These are phyloP conservation scores for Aspergillus ruber DNA, from an alignment of 2,329 filamentous ascomycete genomes.

Conservation along the genomic window DNA sequence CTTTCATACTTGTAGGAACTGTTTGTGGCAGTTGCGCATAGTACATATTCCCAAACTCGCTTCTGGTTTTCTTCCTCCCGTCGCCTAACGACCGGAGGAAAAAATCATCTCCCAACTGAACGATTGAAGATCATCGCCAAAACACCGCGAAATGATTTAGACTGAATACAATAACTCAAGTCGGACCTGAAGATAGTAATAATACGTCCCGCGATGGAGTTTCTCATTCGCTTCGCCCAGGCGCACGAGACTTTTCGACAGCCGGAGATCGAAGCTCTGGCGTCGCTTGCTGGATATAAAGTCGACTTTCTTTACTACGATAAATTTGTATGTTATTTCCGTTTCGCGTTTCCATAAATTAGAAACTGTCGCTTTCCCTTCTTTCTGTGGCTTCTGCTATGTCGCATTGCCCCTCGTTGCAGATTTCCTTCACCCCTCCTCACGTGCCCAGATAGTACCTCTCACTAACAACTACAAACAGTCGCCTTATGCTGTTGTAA, in stretches of 20 bases:
- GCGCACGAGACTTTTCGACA: constrained; percentile 83
- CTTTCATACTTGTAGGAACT: too few species aligned
- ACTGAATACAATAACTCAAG: background rate
- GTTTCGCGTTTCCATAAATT: background rate
- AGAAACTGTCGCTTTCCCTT: constrained; percentile 2
- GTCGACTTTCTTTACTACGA: constrained; percentile 71
- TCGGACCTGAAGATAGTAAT: background rate
- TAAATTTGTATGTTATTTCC: constrained; percentile 57
- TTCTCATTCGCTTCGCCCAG: constrained; percentile 83
- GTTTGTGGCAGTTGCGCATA: too few species aligned
- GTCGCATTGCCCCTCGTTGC: background rate
- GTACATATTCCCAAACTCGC: background rate
- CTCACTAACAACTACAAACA: constrained; percentile 31
- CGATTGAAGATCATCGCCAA: too few species aligned
- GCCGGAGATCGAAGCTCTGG: constrained; percentile 76
- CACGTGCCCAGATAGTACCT: constrained; percentile 10
- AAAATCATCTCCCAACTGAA: too few species aligned
- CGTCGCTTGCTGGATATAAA: constrained; percentile 59
- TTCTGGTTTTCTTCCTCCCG: too few species aligned
- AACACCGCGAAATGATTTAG: background rate
- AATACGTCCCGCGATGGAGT: constrained; percentile 51
- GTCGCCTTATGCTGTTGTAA: constrained; percentile 81
- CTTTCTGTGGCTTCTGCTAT: background rate
- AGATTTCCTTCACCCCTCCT: constrained; percentile 7
- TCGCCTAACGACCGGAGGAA: too few species aligned